Base-by-base conservation (phyloP, 164 flowering plant genomes). In the Chimonanthus praecox region DNA sequence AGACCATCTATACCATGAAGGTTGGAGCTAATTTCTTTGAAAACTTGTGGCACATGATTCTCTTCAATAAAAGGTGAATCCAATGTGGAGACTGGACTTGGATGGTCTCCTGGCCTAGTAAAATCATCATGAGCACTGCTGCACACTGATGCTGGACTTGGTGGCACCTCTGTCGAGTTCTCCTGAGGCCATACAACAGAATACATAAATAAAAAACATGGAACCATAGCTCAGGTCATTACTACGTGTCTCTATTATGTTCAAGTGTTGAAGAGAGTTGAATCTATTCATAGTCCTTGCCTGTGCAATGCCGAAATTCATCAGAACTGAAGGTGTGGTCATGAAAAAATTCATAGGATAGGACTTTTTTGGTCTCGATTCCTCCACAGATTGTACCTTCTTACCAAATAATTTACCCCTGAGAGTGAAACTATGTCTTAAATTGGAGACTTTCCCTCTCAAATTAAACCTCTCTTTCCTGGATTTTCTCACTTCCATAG, bases 71-170 rank as follows among this genome's bases (percentile, higher is more conserved):
- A 73, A 70, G 83, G 80, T 7, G 72, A 72, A 80, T 89, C 97
- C 43, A 93, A 85, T 6, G 90, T 79, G 74, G 96, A 86, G 72
- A 83, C 50, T 67, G 90, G 87, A 73, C 90, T 87, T 73, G 76
- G 78, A 83, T 87, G 75, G 64, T 89, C 88, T 58, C 78, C 72
- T 66, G 77, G 73, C 79, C 82, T 84, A 87, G 86, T 85, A 48
- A 82, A 78, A 13, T 89, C 96, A 65, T 91, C 97, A 63, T 80
- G 84, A 72, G 71, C 58, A 74, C 88, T 88, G 87, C 97, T 95
- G 82, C 92, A 92, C 66, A 92, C 84, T 46, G 98, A 95, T 80
- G 94, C 98, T 77, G 99, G 99, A 80, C 97, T 95, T 4, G 99
- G 98, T 68, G 99, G 99, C 76, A 93, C 97, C 83, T 95, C 99